Conservation (phyloP, 78 protist species). For the Dictyostelium firmibasis region DNA sequence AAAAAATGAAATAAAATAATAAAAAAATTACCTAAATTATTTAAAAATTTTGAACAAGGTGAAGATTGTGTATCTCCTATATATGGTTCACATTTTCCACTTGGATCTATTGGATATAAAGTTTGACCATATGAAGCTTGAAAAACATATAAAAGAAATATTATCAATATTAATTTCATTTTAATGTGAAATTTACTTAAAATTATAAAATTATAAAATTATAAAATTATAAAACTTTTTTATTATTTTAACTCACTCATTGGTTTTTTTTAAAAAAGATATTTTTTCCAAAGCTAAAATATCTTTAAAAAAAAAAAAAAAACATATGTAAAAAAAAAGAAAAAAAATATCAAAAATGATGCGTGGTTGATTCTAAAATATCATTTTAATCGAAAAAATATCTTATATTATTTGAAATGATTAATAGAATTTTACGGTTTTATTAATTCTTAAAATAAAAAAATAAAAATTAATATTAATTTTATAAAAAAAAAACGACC, state of each 20-base stretch:
- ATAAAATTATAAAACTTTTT: neutral
- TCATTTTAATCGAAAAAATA: no score
- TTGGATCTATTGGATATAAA: slow-evolving; percentile 1
- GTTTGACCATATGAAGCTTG: neutral
- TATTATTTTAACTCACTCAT: neutral
- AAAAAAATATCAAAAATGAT: no score
- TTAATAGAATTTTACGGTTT: no score
- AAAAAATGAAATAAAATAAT: no score
- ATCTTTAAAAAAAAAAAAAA: no score
- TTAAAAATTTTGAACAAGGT: neutral
- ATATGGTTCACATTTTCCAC: slow-evolving; percentile 39
- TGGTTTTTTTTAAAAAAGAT: neutral
- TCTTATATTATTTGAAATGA: no score
- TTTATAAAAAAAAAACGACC: no score
- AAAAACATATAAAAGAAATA: neutral
- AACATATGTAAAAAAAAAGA: no score
- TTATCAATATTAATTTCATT: neutral
- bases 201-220: neutral
- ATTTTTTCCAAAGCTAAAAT: neutral
- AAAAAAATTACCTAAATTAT: neutral
- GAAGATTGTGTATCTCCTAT: neutral
- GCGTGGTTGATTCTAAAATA: no score
- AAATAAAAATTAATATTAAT: no score
- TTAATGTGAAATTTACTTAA: neutral
- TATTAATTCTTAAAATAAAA: no score